Conservation (phyloP, 192 early-diverging fungal genomes). For the Coemansia javaensis region DNA sequence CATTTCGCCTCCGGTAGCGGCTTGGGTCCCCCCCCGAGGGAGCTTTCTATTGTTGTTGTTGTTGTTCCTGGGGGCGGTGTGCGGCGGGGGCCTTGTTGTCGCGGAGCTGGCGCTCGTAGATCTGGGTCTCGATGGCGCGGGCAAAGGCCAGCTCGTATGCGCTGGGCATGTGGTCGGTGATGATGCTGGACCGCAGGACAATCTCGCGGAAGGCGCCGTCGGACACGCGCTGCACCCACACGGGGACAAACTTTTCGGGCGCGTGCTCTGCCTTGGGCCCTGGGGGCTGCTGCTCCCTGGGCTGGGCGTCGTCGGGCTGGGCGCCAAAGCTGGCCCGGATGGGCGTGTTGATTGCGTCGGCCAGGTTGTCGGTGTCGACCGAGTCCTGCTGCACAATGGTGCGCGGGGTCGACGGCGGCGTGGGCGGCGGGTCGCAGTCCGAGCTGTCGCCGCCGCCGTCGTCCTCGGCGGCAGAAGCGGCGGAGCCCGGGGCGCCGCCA, state of each 20-base stretch:
- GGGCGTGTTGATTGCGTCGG: slow-evolving; percentile 42
- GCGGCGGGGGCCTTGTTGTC: too few species aligned
- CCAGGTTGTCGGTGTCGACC: slow-evolving; percentile 29
- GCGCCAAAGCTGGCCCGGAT: slow-evolving; percentile 4
- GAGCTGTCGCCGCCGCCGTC: background rate
- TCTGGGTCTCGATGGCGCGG: slow-evolving; percentile 44
- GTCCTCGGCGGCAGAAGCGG: background rate
- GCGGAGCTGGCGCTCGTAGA: slow-evolving; percentile 36
- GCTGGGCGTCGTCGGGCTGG: background rate
- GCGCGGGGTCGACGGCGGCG: slow-evolving; percentile 40
- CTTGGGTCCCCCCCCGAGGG: too few species aligned
- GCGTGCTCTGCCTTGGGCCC: slow-evolving; percentile 1
- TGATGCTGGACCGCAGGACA: slow-evolving; percentile 35
- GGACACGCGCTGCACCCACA: slow-evolving; percentile 39
- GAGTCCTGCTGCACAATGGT: slow-evolving; percentile 32
- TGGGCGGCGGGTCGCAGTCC: slow-evolving; percentile 1
- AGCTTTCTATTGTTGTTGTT: too few species aligned
- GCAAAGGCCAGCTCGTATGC: slow-evolving; percentile 48
- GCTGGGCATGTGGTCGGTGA: slow-evolving; percentile 50
- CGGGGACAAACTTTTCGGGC: slow-evolving; percentile 32
- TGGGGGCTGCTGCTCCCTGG: background rate
- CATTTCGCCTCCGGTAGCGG: too few species aligned
- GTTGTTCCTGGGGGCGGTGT: too few species aligned
- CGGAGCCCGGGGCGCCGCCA: background rate
- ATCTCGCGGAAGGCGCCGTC: slow-evolving; percentile 39